Percentiles rank a stretch among this genome's conserved stretches.
Conservation (phyloP, 2,329 filamentous ascomycete species). For the Nothophaeocryptopus gaeumannii region DNA sequence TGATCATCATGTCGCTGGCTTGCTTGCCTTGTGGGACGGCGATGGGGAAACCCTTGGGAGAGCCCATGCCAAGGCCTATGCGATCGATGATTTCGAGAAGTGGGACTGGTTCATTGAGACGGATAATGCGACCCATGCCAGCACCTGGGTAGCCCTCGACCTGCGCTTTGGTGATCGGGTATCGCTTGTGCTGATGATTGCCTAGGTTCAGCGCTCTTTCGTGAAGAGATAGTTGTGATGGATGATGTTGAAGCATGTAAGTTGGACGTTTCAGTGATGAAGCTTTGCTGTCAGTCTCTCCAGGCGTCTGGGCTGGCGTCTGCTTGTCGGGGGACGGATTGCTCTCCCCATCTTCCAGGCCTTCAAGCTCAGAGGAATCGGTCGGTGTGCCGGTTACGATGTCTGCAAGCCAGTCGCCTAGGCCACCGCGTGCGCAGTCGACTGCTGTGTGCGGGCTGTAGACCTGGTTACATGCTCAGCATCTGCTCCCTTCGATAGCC, state of each 20-base stretch:
- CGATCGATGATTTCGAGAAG: conserved; percentile 60
- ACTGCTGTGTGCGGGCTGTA: conserved; percentile 96
- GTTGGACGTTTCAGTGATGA: conserved; percentile 39
- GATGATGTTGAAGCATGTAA: conserved; percentile 48
- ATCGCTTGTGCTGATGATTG: conserved; percentile 49
- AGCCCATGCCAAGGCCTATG: conserved; percentile 62
- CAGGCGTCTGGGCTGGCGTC: conserved; percentile 9
- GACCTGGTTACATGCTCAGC: conserved; percentile 39
- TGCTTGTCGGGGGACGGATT: conserved; percentile 13
- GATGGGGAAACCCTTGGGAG: conserved; percentile 62
- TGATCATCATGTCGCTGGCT: conserved; percentile 57
- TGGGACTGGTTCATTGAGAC: conserved; percentile 52
- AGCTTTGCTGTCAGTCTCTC: conserved; percentile 35
- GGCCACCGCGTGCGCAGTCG: conserved; percentile 77
- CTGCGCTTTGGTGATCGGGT: conserved; percentile 52
- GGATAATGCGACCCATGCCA: conserved; percentile 61
- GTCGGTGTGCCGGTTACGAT: conserved; percentile 64
- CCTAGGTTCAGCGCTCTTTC: conserved; percentile 39
- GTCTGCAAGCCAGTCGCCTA: conserved; percentile 93
- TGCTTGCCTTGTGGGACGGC: conserved; percentile 60
- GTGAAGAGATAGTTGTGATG: conserved; percentile 42
- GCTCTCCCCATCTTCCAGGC: conserved; percentile 11
- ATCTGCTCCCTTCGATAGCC: conserved; percentile 37
- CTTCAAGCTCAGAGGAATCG: conserved; percentile 21
- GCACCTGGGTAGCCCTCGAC: conserved; percentile 46